phyloP scores from a whole-genome alignment of 1,284 basidiomycete genomes.

The Xerocomus nothofagi region DNA sequence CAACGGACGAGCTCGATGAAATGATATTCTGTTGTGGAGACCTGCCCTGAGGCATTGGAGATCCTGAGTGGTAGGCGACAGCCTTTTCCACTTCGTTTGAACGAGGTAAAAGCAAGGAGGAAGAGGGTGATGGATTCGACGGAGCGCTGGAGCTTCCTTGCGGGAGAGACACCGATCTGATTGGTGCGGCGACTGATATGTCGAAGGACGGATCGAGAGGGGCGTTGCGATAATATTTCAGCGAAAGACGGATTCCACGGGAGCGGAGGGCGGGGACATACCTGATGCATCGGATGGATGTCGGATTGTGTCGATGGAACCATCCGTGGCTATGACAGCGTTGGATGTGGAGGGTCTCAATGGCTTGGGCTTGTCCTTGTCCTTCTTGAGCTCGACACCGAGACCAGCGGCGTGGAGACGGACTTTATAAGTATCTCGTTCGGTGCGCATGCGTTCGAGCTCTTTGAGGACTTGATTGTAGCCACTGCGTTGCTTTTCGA shows the following conservation, averaged over 20 bases:
- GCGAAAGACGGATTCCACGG: conserved; percentile 18
- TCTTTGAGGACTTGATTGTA: conserved; percentile 77
- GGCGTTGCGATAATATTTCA: conserved; percentile 21
- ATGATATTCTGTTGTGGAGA: conserved; percentile 14
- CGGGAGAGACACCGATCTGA: conserved; percentile 39
- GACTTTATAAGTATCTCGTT: conserved; percentile 69
- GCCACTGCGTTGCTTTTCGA: conserved; percentile 80
- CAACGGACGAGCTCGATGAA: not conserved
- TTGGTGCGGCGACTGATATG: conserved; percentile 42
- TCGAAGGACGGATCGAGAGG: conserved; percentile 21
- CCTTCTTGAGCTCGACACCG: conserved; percentile 30
- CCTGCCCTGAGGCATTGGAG: conserved; percentile 3
- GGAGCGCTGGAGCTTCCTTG: conserved; percentile 22
- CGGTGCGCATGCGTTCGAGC: conserved; percentile 75
- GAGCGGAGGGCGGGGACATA: conserved; percentile 37
- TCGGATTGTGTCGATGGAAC: conserved; percentile 33
- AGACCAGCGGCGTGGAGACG: conserved; percentile 46
- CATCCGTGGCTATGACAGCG: conserved; percentile 21
- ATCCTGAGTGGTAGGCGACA: not conserved
- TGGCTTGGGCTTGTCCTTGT: conserved; percentile 33
- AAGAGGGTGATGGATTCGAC: conserved; percentile 31
- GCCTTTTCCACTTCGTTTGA: conserved; percentile 14
- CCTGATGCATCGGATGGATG: conserved; percentile 56
- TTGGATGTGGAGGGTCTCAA: conserved; percentile 27
- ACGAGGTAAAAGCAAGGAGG: conserved; percentile 9